Evolutionary conservation across 768 basidiomycete species (phyloP), one percentile per base, ranked within the genome.

Genomic region (Mycena olivaceomarginata): DNA sequence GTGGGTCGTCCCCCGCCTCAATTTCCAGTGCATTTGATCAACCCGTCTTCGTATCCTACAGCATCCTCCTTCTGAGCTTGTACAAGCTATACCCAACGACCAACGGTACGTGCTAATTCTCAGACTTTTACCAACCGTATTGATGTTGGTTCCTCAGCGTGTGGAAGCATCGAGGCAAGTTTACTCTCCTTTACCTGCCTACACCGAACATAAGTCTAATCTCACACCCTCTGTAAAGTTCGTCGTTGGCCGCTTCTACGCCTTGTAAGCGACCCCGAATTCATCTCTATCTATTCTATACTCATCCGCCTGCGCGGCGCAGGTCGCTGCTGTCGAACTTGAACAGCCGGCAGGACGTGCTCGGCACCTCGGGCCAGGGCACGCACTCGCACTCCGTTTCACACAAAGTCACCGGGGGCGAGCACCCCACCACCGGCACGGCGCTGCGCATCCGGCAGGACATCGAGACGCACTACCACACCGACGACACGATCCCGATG

Each of bases 401-500:
- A 15, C 10, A 45, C 43, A 45, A 45, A 15, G 15, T 45, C 43
- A 45, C 43, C 43, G 43, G 43, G 11, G 43, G 43, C 11, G 11
- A 53, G 16, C 25, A 62, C 31, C 31, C 41, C 48, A 53, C 53
- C 71, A 20, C 63, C 63, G 43, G 43, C 43, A 72, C 63, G 5
- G 31, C 51, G 20, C 63, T 72, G 63, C 63, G 71, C 45, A 66
- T 72, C 63, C 63, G 63, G 16, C 71, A 66, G 48, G 71, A 72
- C 63, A 63, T 72, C 48, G 71, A 72, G 63, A 72, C 71, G 53
- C 71, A 72, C 48, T 72, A 72, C 53, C 71, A 72, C 16, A 31
- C 71, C 8, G 71, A 72, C 62, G 63, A 72, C 13, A 5, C 70
- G 25, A 72, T 72, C 70, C 59, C 51, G 70, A 72, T 72, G 59